A percentile compares a stretch with the other conserved stretches of the same genome.
phyloP scores from a whole-genome alignment of 140 eudicot species.

The Flaveria floridana region DNA sequence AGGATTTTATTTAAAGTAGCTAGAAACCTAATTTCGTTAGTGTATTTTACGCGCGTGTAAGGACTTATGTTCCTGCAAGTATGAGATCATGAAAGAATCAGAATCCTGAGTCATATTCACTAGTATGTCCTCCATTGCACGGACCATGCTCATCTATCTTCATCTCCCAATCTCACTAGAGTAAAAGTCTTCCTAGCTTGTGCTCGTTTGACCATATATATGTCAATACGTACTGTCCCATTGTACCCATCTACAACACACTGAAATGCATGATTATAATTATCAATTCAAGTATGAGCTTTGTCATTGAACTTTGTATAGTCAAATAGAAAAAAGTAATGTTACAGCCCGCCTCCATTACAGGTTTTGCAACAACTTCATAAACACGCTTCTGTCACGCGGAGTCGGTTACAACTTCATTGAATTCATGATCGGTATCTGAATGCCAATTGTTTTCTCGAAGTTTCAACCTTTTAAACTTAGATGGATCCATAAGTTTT shows the following conservation, averaged over 20 bases:
- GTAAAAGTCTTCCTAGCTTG: slow-evolving; percentile 81
- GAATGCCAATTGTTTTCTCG: slow-evolving; percentile 97
- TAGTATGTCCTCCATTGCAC: slow-evolving; percentile 97
- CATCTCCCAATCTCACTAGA: slow-evolving; percentile 70
- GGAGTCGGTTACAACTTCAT: slow-evolving; percentile 85
- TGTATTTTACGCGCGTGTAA: no score
- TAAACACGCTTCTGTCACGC: slow-evolving; percentile 96
- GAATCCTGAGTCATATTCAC: slow-evolving; percentile 59
- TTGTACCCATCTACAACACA: slow-evolving; percentile 95
- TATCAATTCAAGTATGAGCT: neutral
- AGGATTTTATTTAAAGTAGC: no score
- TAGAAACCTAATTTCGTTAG: no score
- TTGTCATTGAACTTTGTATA: neutral
- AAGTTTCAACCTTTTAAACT: slow-evolving; percentile 88
- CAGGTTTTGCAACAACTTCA: slow-evolving; percentile 98
- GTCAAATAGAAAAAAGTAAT: neutral
- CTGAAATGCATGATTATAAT: slow-evolving; percentile 34
- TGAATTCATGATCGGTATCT: slow-evolving; percentile 79
- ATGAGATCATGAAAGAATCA: slow-evolving; percentile 75
- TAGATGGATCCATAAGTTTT: slow-evolving; percentile 21
- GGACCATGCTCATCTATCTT: slow-evolving; percentile 97
- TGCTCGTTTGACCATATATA: slow-evolving; percentile 97
- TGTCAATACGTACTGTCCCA: slow-evolving; percentile 96
- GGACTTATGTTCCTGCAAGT: slow-evolving; percentile 65
- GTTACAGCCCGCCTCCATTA: slow-evolving; percentile 75